phyloP scores from a whole-genome alignment of 805 yeast species.

The Myxozyma sirexii region DNA sequence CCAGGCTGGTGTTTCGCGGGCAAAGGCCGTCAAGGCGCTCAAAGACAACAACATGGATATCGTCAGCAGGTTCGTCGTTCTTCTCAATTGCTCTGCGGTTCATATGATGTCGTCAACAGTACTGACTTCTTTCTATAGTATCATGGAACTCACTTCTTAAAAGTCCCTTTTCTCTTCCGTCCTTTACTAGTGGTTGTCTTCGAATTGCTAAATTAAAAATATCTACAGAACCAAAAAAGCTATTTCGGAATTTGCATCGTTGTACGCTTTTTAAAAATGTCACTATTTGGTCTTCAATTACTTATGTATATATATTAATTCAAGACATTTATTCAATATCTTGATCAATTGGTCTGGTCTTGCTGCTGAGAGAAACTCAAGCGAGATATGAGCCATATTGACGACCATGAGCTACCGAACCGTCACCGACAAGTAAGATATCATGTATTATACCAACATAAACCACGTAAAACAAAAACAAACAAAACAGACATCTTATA shows the following conservation, averaged over 20 bases:
- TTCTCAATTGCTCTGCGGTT: too few species aligned
- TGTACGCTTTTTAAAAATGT: not conserved
- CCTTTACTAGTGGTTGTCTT: not conserved
- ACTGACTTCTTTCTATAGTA: slow-evolving; percentile 46
- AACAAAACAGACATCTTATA: not conserved
- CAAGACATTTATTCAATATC: not conserved
- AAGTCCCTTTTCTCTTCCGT: not conserved
- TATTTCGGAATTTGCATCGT: not conserved
- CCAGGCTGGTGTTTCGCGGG: slow-evolving; percentile 87
- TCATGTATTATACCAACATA: not conserved
- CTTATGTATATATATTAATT: slow-evolving; percentile 2
- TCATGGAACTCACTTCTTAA: slow-evolving; percentile 60
- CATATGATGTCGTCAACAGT: too few species aligned
- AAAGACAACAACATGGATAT: slow-evolving; percentile 88
- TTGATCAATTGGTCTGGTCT: not conserved
- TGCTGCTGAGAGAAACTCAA: not conserved
- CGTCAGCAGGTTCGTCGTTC: slow-evolving; percentile 61
- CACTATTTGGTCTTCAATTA: not conserved
- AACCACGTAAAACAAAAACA: not conserved
- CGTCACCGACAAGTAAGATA: not conserved
- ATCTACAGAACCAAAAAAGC: not conserved
- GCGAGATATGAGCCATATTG: not conserved
- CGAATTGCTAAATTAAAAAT: not conserved
- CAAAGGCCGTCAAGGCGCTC: slow-evolving; percentile 89
- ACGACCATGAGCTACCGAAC: too few species aligned